These are phyloP conservation scores for Ophiostoma montium DNA, from an alignment of 2,329 filamentous ascomycete genomes.

Conservation along the genomic window DNA sequence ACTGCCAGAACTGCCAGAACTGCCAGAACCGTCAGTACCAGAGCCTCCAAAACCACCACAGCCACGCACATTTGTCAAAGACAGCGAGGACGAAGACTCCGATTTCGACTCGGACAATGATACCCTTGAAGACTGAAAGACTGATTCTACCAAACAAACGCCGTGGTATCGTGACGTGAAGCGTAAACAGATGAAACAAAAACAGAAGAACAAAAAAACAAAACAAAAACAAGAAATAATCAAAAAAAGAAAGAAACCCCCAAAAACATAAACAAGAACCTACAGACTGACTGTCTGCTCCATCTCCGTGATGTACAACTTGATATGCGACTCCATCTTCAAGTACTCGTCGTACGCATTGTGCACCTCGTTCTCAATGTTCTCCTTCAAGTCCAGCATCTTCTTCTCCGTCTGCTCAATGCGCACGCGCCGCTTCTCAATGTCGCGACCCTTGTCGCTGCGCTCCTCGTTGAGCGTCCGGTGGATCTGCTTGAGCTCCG, in stretches of 20 bases:
- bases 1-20: background rate
- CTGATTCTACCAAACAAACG: background rate
- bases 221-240: slow-evolving; percentile 10
- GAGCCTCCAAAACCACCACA: background rate
- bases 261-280: slow-evolving; percentile 8
- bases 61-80: slow-evolving; percentile 5
- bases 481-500: slow-evolving; percentile 70
- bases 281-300: slow-evolving; percentile 57
- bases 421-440: slow-evolving; percentile 79
- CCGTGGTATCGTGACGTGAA: background rate
- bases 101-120: background rate
- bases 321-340: slow-evolving; percentile 95
- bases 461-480: slow-evolving; percentile 71
- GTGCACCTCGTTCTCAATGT: slow-evolving; percentile 89
- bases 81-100: slow-evolving; percentile 12
- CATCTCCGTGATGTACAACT: slow-evolving; percentile 97
- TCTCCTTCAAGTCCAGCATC: slow-evolving; percentile 97
- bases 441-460: slow-evolving; percentile 74
- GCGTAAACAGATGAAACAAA: slow-evolving; percentile 6
- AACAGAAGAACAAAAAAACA: slow-evolving; percentile 1
- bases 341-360: slow-evolving; percentile 85
- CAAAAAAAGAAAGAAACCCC: slow-evolving; percentile 1
- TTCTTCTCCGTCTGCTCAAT: slow-evolving; percentile 99
- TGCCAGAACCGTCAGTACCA: background rate
- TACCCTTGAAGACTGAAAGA: too few species aligned